A percentile compares a stretch with the other conserved stretches of the same genome.
These are phyloP conservation scores for Podospora sp. DNA, from an alignment of 495 filamentous ascomycete genomes.

Conservation along the genomic window DNA sequence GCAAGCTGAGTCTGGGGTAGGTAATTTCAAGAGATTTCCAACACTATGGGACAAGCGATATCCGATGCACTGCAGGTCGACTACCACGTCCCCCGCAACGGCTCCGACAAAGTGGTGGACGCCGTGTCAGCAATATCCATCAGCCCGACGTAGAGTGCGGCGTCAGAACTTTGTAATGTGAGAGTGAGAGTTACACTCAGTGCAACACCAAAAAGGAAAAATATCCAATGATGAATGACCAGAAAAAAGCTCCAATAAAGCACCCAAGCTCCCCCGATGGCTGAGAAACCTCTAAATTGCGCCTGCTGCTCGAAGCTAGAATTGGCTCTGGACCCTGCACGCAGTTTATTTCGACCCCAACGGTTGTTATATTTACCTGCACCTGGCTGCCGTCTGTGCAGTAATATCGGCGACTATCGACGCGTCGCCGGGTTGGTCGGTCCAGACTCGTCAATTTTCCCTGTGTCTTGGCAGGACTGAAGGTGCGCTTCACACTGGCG, in stretches of 20 bases:
- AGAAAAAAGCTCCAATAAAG: not conserved
- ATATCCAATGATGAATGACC: too few relatives aligned
- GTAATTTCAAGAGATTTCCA: slow-evolving; percentile 2
- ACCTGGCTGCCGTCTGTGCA: not conserved
- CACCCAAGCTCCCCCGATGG: not conserved
- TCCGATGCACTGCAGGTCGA: slow-evolving; percentile 14
- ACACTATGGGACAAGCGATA: slow-evolving; percentile 4
- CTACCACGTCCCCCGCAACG: not conserved
- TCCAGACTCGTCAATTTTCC: not conserved
- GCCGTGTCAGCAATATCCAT: not conserved
- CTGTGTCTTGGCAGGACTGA: not conserved
- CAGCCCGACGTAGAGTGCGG: too few relatives aligned
- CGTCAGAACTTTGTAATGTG: too few relatives aligned
- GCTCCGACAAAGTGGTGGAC: not conserved
- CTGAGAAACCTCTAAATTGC: not conserved
- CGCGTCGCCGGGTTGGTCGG: not conserved
- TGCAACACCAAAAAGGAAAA: too few relatives aligned
- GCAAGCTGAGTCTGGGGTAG: not conserved
- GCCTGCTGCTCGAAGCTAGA: not conserved
- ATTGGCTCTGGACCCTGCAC: not conserved
- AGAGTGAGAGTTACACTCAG: not conserved
- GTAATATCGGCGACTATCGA: not conserved
- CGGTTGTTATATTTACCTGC: not conserved
- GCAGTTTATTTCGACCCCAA: not conserved
- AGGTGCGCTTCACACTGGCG: not conserved